These are phyloP conservation scores for Talaromyces sp. DNA, from an alignment of 2,329 filamentous ascomycete species.

Conservation along the genomic window DNA sequence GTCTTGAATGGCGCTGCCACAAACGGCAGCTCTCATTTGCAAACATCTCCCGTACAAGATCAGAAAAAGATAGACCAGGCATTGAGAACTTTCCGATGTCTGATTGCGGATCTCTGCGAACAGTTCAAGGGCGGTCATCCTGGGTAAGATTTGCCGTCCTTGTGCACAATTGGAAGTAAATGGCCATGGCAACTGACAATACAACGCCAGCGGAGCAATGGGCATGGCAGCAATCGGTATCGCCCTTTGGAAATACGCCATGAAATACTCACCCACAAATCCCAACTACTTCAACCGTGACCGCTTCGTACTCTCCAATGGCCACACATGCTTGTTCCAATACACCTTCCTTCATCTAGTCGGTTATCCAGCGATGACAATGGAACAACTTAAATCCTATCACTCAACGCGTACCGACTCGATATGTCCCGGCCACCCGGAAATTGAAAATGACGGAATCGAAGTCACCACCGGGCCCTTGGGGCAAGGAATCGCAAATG, in stretches of 20 bases:
- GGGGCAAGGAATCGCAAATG: conserved; percentile 57
- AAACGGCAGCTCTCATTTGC: background rate
- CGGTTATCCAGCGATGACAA: conserved; percentile 54
- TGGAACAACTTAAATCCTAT: conserved; percentile 57
- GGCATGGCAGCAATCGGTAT: conserved; percentile 56
- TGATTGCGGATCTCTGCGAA: conserved; percentile 66
- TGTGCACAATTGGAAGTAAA: background rate
- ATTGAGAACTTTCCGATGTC: conserved; percentile 57
- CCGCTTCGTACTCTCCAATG: conserved; percentile 61
- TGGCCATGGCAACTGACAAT: background rate
- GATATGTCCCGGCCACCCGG: conserved; percentile 50
- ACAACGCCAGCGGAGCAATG: conserved; percentile 47
- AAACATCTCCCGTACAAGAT: background rate
- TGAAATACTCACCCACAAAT: conserved; percentile 57
- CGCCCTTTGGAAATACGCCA: conserved; percentile 59
- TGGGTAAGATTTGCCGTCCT: conserved; percentile 46
- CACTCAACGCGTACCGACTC: conserved; percentile 48
- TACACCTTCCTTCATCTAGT: conserved; percentile 53
- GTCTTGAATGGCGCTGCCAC: background rate
- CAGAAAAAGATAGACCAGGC: conserved; percentile 44
- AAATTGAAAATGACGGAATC: conserved; percentile 53
- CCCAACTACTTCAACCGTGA: conserved; percentile 60
- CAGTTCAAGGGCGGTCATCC: conserved; percentile 68
- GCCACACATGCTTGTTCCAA: conserved; percentile 55
- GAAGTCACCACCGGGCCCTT: conserved; percentile 58